phyloP scores from a whole-genome alignment of 306 rosid genomes.

The Nissolia schottii region DNA sequence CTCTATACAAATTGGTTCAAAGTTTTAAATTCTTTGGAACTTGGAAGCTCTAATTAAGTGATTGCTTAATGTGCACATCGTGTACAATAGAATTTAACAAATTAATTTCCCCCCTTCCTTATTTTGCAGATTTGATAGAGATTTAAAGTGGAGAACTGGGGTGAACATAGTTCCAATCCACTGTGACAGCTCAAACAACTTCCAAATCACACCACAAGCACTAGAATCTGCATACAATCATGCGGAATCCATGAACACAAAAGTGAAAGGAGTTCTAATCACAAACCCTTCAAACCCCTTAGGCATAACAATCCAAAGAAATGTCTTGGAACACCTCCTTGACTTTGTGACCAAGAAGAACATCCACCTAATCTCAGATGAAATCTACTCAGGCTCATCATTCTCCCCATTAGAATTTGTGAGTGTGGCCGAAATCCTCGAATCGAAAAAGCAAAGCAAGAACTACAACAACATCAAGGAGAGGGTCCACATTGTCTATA shows the following conservation, averaged over 20 bases:
- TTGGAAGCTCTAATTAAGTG: not conserved
- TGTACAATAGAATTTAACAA: not conserved
- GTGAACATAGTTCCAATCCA: constrained; percentile 83
- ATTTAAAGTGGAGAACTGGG: constrained; percentile 92
- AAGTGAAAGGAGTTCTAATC: constrained; percentile 68
- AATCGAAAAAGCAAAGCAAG: too few species aligned
- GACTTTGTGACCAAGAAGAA: constrained; percentile 65
- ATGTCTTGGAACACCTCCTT: constrained; percentile 53
- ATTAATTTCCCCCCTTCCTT: not conserved
- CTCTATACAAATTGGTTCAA: too few species aligned
- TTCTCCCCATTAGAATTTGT: constrained; percentile 61
- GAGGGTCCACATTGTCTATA: constrained; percentile 86
- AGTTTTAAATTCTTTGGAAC: constrained; percentile 4
- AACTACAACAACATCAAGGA: constrained; percentile 42
- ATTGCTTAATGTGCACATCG: not conserved
- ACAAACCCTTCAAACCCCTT: constrained; percentile 93
- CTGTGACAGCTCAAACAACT: constrained; percentile 73
- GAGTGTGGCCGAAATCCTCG: constrained; percentile 71
- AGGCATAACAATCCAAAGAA: constrained; percentile 60
- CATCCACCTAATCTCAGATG: constrained; percentile 89
- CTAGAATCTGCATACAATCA: constrained; percentile 58
- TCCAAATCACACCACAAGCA: constrained; percentile 68
- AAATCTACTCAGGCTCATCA: constrained; percentile 88
- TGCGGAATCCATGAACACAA: constrained; percentile 47
- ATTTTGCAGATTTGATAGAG: constrained; percentile 82